These are phyloP conservation scores for Fusarium nurragi DNA, from an alignment of 2,329 filamentous ascomycete species.

Conservation along the genomic window DNA sequence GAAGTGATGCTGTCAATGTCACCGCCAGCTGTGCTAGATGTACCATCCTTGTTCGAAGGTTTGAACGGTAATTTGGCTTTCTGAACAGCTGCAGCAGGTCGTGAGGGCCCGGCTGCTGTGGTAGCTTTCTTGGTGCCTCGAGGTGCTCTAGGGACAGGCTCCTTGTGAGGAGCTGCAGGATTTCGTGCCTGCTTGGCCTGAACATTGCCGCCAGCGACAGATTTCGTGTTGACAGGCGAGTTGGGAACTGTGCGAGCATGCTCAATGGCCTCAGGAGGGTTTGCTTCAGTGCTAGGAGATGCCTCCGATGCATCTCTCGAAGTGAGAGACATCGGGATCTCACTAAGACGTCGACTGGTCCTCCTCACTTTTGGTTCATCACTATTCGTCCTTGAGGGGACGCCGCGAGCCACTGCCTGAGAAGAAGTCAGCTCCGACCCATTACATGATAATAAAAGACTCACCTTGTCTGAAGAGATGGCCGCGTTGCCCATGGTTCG, in stretches of 20 bases:
- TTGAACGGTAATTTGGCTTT: slow-evolving; percentile 28
- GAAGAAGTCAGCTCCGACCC: slow-evolving; percentile 10
- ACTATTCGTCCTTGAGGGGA: slow-evolving; percentile 41
- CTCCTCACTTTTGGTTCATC: slow-evolving; percentile 46
- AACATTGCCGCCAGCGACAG: slow-evolving; percentile 53
- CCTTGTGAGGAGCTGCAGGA: slow-evolving; percentile 56
- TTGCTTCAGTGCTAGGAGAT: slow-evolving; percentile 14
- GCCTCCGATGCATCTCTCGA: slow-evolving; percentile 14
- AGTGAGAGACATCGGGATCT: slow-evolving; percentile 52
- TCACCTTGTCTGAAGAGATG: slow-evolving; percentile 46
- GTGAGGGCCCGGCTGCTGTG: slow-evolving; percentile 27
- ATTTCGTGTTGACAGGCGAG: slow-evolving; percentile 55
- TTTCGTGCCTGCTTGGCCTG: slow-evolving; percentile 69
- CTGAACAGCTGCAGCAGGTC: slow-evolving; percentile 15
- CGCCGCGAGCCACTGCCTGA: slow-evolving; percentile 50
- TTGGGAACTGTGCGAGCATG: slow-evolving; percentile 46
- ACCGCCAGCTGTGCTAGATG: slow-evolving; percentile 39
- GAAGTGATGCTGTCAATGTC: slow-evolving; percentile 65
- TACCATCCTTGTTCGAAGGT: slow-evolving; percentile 19
- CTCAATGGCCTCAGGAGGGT: slow-evolving; percentile 35
- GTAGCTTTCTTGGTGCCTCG: slow-evolving; percentile 52
- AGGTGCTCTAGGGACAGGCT: slow-evolving; percentile 48
- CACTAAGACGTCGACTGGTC: slow-evolving; percentile 60
- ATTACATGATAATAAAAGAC: not conserved
- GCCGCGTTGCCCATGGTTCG: slow-evolving; percentile 65